Base-by-base conservation (phyloP, 2,329 filamentous ascomycete genomes). In the Fusarium verrucosum region DNA sequence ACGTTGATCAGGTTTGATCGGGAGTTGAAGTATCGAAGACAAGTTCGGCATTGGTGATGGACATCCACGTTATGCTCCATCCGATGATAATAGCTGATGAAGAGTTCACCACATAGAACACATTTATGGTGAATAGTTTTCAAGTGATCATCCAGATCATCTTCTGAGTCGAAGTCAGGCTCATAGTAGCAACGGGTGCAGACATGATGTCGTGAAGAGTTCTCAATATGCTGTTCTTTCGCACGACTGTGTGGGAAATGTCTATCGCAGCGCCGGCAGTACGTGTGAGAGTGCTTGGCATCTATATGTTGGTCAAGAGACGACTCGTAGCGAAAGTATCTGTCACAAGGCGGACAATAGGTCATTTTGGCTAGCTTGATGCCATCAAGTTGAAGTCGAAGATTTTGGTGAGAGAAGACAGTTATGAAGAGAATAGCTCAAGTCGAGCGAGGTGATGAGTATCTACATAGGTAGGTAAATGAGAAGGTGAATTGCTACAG, bases 1-100 rank as follows among this genome's bases (percentile, higher is more conserved):
- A 65, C 63, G 17, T 69, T 53, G 3, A 59, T 14, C 2, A 65
- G 41, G 44, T 70, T 65, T 0, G 60, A 69, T 2, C 22, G 30
- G 2, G 50, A 63, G 10, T 1, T 7, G 10, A 64, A 66, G 17
- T 26, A 53, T 3, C 23, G 10, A 6, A 10, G 10, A n/a, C 70
- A 71, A 1, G n/a, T 35, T 1, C 14, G 10, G 47, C 70, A 73
- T 40, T 41, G 53, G 23, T 66, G 17, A 10, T 73, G 70, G 4
- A 38, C 16, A 0, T 38, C 20, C 1, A 54, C 38, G 8, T 64
- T 44, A 32, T 72, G 68, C 8, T 58, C 20, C 2, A 32, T 8
- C 5, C 53, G 30, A 2, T 16, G 10, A 2, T 45, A 17, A 1
- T 53, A n/a, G 2, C 35, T 6, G 14, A 22, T 20, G 5, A 60